Evolutionary conservation across 495 filamentous ascomycete genomes (phyloP).

Genomic region (Rhypophila decipiens): DNA sequence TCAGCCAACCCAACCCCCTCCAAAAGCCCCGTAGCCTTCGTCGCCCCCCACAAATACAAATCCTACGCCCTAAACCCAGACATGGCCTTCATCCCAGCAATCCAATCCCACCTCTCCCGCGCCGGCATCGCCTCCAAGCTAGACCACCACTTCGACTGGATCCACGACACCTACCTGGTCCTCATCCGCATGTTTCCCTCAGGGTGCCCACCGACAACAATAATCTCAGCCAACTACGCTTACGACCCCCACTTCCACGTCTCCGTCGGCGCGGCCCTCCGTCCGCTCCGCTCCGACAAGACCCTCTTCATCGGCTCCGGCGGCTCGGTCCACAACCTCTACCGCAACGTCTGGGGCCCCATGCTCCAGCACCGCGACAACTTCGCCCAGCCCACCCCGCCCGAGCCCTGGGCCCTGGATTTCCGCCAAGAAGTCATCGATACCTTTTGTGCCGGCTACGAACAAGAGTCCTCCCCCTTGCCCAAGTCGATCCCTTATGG

Average conservation of each 20-base stretch:
- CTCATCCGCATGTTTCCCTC: constrained; percentile 57
- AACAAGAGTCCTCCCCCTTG: no score
- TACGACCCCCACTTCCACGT: constrained; percentile 58
- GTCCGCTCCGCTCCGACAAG: constrained; percentile 37
- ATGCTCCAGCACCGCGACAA: constrained; percentile 56
- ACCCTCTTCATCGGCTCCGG: constrained; percentile 56
- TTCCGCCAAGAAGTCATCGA: constrained; percentile 57
- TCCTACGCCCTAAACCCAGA: constrained; percentile 52
- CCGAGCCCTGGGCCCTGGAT: constrained; percentile 50
- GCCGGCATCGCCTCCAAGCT: constrained; percentile 44
- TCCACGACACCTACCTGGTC: constrained; percentile 59
- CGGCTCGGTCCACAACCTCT: constrained; percentile 59
- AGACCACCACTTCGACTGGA: constrained; percentile 52
- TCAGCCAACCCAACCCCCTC: constrained; percentile 48
- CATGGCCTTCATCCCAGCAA: constrained; percentile 37
- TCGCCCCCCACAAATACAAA: constrained; percentile 52
- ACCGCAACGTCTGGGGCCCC: constrained; percentile 53
- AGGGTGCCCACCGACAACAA: constrained; percentile 50
- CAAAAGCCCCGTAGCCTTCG: constrained; percentile 54
- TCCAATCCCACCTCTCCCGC: constrained; percentile 35
- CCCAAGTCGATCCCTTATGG: constrained; percentile 25
- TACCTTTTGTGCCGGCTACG: constrained; percentile 28
- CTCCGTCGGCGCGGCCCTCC: constrained; percentile 46
- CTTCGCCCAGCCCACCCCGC: constrained; percentile 51
- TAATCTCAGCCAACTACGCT: constrained; percentile 51